Percentiles rank a stretch among this genome's conserved stretches.
phyloP scores from a whole-genome alignment of 2,329 filamentous ascomycete species.

The Fusarium penzigii region DNA sequence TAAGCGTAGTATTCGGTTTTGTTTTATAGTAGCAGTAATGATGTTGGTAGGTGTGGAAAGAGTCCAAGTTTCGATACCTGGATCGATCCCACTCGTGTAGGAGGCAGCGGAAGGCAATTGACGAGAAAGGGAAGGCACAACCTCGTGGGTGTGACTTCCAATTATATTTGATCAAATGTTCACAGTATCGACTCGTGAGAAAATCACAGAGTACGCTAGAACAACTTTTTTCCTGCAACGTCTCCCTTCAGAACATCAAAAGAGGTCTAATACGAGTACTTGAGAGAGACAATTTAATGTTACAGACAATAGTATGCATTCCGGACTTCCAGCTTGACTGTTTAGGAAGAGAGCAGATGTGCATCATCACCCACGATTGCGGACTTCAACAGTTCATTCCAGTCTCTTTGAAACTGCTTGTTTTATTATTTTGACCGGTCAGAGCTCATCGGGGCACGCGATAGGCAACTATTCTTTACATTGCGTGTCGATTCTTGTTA shows the following conservation, averaged over 20 bases:
- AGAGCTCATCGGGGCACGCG: background rate
- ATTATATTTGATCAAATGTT: background rate
- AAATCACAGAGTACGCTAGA: background rate
- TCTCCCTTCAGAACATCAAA: conserved; percentile 13
- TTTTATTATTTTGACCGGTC: background rate
- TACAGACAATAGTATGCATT: conserved; percentile 14
- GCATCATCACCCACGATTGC: background rate
- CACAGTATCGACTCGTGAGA: background rate
- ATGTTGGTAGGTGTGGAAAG: no score
- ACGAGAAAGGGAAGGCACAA: conserved; percentile 5
- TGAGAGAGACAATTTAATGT: conserved; percentile 1
- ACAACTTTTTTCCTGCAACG: background rate
- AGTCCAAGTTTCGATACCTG: no score
- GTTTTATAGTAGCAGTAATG: no score
- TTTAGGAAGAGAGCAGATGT: conserved; percentile 21
- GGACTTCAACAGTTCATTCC: conserved; percentile 17
- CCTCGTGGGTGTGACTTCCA: conserved; percentile 1
- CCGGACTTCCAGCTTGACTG: conserved; percentile 1
- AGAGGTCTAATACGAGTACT: background rate
- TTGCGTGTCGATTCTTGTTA: background rate
- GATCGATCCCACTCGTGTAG: background rate
- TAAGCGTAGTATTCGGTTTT: no score
- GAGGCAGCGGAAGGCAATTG: conserved; percentile 2
- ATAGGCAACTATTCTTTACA: background rate
- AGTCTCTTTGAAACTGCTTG: background rate